Evolutionary conservation across 495 filamentous ascomycete species (phyloP), one percentile per base, ranked within the genome.

Genomic region (Lepidopterella palustris): DNA sequence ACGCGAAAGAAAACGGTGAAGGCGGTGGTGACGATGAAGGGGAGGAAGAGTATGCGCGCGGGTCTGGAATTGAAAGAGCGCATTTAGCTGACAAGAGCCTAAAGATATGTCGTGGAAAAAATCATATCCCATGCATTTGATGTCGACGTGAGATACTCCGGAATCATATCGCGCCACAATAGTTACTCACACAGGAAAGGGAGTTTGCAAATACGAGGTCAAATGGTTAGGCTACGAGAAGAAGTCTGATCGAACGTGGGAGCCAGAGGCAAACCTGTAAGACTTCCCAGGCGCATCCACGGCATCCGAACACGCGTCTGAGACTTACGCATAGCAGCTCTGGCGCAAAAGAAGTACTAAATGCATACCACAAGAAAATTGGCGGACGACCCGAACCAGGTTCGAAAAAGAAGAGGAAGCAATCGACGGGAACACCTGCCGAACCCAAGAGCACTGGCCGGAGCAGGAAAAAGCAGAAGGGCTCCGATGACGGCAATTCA

Each of bases 221-320:
- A 86, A 86, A 64, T 87, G 84, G 84, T 74, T 80, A 54, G 84
- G 83, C 0, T 87, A 84, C 58, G 77, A 81, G 0, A 72, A 81
- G 18, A 72, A 72, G 10, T 61, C 63, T 0, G 84, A 87, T 51
- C 68, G 71, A 39, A 87, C 84, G 4, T 78, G 81, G 77, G 84
- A 87, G 61, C 81, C 81, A 0, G 81, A 84, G 59, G 74, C 75
- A 4, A 81, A 83, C 40, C 70, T 86, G 56, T 72, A 50, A 73
- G 82, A 79, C 71, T n/a, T 24, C 21, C 18, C 15, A 50, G 49
- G 31, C 20, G 48, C 53, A 20, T 53, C 40, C n/a, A 10, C 11
- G 10, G 24, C 28, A 24, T 47, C n/a, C 56, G 56, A 29, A 18
- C 20, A 39, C 2, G 52, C 21, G 5, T 15, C 24, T 3, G 25